Evolutionary conservation across 78 protist genomes (phyloP).

Genomic region (Anaeramoeba ignava): DNA sequence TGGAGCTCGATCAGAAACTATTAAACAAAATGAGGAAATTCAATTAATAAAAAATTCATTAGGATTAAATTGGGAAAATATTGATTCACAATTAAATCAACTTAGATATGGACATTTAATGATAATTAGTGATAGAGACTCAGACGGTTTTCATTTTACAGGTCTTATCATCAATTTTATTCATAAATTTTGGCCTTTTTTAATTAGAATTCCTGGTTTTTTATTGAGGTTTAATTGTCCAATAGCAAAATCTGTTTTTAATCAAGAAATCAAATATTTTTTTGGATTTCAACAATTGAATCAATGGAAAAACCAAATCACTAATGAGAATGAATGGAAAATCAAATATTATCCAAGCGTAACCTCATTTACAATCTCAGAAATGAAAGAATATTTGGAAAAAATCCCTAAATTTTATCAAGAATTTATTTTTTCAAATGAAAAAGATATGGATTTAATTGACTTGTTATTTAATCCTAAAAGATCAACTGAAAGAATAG

Average conservation of each 20-base stretch:
- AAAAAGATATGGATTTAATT: neutral
- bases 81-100: neutral
- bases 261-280: neutral
- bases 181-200: neutral
- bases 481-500: neutral
- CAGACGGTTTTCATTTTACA: neutral
- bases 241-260: neutral
- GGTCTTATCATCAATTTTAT: neutral
- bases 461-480: neutral
- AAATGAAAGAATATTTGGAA: neutral
- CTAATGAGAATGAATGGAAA: neutral
- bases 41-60: neutral
- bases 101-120: neutral
- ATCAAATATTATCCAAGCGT: neutral
- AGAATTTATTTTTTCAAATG: neutral
- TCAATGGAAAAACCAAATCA: neutral
- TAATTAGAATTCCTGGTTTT: neutral
- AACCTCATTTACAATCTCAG: neutral
- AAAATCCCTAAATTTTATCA: neutral
- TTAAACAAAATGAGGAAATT: neutral
- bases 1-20: neutral
- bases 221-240: neutral
- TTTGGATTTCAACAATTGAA: neutral
- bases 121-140: neutral
- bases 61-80: neutral